Conservation (phyloP, 192 early-diverging fungal species). For the Gamsiella multidivaricata region DNA sequence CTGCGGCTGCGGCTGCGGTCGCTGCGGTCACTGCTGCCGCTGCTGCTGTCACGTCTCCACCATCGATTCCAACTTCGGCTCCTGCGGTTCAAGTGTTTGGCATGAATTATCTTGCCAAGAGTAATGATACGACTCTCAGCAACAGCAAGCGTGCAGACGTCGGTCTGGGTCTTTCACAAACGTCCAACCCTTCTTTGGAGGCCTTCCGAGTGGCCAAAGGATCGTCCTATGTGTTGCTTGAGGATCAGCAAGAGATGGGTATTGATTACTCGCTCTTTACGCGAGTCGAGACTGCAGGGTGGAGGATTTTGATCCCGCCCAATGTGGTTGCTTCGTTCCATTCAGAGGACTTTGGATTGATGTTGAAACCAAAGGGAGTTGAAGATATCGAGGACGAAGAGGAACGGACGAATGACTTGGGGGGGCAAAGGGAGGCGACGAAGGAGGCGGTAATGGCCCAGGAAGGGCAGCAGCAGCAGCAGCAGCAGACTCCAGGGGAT, state of each 20-base stretch:
- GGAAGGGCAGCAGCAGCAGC: not conserved
- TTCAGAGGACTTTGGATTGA: constrained; percentile 50
- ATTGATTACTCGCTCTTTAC: constrained; percentile 51
- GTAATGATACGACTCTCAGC: not conserved
- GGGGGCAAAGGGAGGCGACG: not conserved
- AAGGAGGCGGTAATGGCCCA: not conserved
- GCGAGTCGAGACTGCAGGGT: constrained; percentile 41
- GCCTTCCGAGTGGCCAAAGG: constrained; percentile 34
- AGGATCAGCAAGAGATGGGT: constrained; percentile 46
- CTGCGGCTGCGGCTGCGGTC: constrained; percentile 19
- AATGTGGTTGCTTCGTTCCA: constrained; percentile 41
- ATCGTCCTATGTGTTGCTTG: constrained; percentile 30
- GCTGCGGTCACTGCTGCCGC: constrained; percentile 4
- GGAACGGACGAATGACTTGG: not conserved
- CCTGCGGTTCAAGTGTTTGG: constrained; percentile 28
- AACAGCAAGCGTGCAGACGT: not conserved
- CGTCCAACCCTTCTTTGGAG: constrained; percentile 11
- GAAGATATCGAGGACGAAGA: constrained; percentile 8
- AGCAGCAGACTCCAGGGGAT: no score
- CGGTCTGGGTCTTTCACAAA: constrained; percentile 1
- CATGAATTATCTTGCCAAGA: constrained; percentile 20
- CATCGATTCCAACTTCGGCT: not conserved
- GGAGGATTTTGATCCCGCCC: constrained; percentile 53
- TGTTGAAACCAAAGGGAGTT: constrained; percentile 42
- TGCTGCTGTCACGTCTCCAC: not conserved